Base-by-base conservation (phyloP, 768 basidiomycete genomes). In the Lactarius deliciosus region DNA sequence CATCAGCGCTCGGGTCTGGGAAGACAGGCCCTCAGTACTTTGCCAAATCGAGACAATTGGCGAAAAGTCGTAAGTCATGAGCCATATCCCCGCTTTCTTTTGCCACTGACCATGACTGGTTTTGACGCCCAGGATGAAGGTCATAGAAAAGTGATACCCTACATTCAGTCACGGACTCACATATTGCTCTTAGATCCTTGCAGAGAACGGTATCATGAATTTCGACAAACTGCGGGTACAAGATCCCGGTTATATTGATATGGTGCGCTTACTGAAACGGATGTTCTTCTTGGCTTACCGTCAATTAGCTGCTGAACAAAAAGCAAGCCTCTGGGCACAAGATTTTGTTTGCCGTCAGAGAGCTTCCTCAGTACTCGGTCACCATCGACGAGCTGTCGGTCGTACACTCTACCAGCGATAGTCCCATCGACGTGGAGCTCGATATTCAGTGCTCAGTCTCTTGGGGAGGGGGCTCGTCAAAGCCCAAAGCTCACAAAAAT, bases 11-110 rank as follows among this genome's bases (percentile, higher is more conserved):
- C 94, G 89, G 71, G 89, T 93, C 53, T 98, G 96, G 96, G 96
- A 98, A 72, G 90, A 94, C 72, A 80, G 91, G 22, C 87, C 94
- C 5, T 79, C 88, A 16, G 89, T 96, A 8, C 82, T 98, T 62
- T 83, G 90, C 16, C 96, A 98, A 75, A 82, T 98, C 59, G 87
- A 91, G 40, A 85, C 88, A n/a, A 88, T 98, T 50, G 96, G 96
- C 38, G 92, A 94, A 73, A 94, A 93, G 84, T 92, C 91, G 92
- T 93, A 64, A 74, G 89, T 76, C 16, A 61, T 65, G 30, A 30
- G 9, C 56, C 34, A 25, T 60, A n/a, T 5, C 8, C n/a, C 18
- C 58, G 2, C n/a, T 34, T n/a, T 43, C 30, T 20, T 25, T 25
- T 54, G 1, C 30, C 32, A 22, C 6, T 11, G 32, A 15, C 32